Percentiles rank a stretch among this genome's conserved stretches.
These are phyloP conservation scores for Quercus ilex DNA, from an alignment of 306 rosid species.

Conservation along the genomic window DNA sequence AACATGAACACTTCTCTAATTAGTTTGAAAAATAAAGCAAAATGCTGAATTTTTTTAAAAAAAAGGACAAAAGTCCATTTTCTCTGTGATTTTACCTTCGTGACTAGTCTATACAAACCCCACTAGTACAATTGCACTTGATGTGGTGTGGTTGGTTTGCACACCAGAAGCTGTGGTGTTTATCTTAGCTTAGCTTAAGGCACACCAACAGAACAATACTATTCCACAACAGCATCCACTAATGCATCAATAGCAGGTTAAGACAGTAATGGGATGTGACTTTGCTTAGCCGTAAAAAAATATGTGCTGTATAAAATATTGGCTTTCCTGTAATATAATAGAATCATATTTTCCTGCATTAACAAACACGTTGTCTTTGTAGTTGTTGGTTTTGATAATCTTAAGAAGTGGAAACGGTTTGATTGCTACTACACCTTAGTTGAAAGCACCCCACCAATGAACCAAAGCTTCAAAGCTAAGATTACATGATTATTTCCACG, in stretches of 20 bases:
- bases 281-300: slow-evolving; percentile 17
- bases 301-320: neutral
- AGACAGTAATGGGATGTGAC: slow-evolving; percentile 10
- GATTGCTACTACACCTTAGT: slow-evolving; percentile 10
- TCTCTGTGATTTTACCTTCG: too few relatives aligned
- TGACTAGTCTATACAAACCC: neutral
- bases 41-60: too few relatives aligned
- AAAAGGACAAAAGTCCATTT: too few relatives aligned
- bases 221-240: neutral
- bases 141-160: neutral
- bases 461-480: slow-evolving; percentile 57
- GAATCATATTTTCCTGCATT: slow-evolving; percentile 6
- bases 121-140: neutral
- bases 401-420: slow-evolving; percentile 16
- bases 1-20: too few relatives aligned
- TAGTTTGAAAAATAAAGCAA: too few relatives aligned
- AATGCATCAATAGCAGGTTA: neutral
- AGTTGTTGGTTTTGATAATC: slow-evolving; percentile 20
- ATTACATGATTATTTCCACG: slow-evolving; percentile 36
- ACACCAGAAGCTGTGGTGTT: neutral
- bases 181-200: too few relatives aligned
- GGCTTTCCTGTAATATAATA: neutral
- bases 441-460: slow-evolving; percentile 15
- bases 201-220: neutral
- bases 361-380: slow-evolving; percentile 10